These are phyloP conservation scores for Aspergillus intermedius DNA, from an alignment of 2,329 filamentous ascomycete species.

Conservation along the genomic window DNA sequence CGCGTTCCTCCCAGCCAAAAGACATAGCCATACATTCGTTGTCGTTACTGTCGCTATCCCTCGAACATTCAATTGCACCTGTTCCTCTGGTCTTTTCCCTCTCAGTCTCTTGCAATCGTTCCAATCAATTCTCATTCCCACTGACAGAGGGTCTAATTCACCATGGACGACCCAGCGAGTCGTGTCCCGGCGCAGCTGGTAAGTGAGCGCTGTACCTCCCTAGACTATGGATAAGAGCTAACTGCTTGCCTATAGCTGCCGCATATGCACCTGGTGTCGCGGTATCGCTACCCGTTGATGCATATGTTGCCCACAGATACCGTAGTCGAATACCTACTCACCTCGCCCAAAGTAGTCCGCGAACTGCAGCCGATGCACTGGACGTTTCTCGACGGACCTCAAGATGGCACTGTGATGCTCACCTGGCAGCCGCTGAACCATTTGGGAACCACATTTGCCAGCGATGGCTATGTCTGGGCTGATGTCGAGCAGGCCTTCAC, in stretches of 20 bases:
- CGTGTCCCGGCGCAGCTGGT: constrained; percentile 42
- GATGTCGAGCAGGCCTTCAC: constrained; percentile 71
- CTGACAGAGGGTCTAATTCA: constrained; percentile 17
- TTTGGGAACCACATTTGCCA: constrained; percentile 68
- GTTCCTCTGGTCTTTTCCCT: background rate
- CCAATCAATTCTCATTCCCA: constrained; percentile 5
- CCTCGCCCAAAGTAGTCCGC: constrained; percentile 77
- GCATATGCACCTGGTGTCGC: constrained; percentile 85
- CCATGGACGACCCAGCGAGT: constrained; percentile 42
- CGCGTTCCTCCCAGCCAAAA: constrained; percentile 17
- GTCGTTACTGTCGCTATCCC: background rate
- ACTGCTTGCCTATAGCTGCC: constrained; percentile 53
- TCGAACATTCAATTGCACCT: background rate
- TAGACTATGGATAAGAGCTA: constrained; percentile 5
- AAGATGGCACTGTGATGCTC: constrained; percentile 74
- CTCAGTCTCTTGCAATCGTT: constrained; percentile 7
- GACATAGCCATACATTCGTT: background rate
- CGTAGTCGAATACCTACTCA: constrained; percentile 74
- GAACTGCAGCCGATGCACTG: constrained; percentile 83
- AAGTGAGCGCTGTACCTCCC: constrained; percentile 16
- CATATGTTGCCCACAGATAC: constrained; percentile 66
- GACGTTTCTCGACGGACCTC: constrained; percentile 79
- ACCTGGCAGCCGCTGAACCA: constrained; percentile 79
- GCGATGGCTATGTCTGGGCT: constrained; percentile 88
- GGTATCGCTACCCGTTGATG: constrained; percentile 69